Evolutionary conservation across 495 filamentous ascomycete species (phyloP).

Genomic region (Penicillium crystallinum): DNA sequence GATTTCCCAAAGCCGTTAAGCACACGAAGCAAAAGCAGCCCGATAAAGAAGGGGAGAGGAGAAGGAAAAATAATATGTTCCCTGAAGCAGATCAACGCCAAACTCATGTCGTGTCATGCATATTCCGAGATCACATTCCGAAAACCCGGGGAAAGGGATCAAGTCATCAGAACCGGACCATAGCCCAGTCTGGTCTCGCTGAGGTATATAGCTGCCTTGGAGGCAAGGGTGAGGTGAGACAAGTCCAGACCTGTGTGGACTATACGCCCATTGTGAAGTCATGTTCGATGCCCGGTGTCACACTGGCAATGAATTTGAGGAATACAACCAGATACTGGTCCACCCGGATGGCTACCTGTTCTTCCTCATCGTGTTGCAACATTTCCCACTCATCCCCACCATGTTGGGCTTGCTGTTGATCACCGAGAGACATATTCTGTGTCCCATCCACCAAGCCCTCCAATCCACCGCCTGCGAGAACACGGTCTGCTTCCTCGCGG

Average conservation of each 20-base stretch:
- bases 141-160: background rate
- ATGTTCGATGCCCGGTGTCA: slow-evolving; percentile 95
- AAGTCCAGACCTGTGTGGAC: background rate
- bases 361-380: slow-evolving; percentile 60
- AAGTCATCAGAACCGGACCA: background rate
- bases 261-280: slow-evolving; percentile 97
- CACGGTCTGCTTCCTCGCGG: slow-evolving; percentile 36
- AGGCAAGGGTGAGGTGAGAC: background rate
- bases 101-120: slow-evolving; percentile 19
- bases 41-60: background rate
- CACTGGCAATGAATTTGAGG: slow-evolving; percentile 95
- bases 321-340: slow-evolving; percentile 98
- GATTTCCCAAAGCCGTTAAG: background rate
- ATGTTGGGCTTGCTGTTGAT: slow-evolving; percentile 50
- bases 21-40: slow-evolving; percentile 3
- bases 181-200: background rate
- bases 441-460: slow-evolving; percentile 63
- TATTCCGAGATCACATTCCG: slow-evolving; percentile 5
- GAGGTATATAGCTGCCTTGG: background rate
- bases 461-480: slow-evolving; percentile 50
- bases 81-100: slow-evolving; percentile 20
- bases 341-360: slow-evolving; percentile 86
- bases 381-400: slow-evolving; percentile 86
- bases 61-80: background rate
- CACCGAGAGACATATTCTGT: slow-evolving; percentile 37